A percentile compares a stretch with the other conserved stretches of the same genome.
Conservation (phyloP, 2,329 filamentous ascomycete species). For the Colletotrichum shisoi region DNA sequence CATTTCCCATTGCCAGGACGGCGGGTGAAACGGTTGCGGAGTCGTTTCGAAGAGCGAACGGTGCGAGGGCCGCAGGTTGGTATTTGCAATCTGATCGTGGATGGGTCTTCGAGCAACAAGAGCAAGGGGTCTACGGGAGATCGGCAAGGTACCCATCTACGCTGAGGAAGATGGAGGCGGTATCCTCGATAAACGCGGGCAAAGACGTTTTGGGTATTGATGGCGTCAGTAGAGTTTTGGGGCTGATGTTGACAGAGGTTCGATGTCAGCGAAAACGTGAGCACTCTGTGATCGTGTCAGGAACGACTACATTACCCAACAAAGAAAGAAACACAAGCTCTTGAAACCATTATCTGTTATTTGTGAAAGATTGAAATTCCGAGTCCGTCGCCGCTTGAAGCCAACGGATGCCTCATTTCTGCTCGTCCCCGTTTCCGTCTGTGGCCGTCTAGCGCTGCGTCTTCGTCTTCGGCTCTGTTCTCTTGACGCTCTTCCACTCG, state of each 20-base stretch:
- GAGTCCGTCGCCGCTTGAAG: background rate
- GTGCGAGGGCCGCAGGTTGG: conserved; percentile 8
- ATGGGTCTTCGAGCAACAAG: conserved; percentile 9
- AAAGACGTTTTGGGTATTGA: background rate
- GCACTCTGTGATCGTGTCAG: conserved; percentile 4
- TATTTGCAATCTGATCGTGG: background rate
- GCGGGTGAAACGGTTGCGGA: conserved; percentile 32
- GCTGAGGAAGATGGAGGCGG: conserved; percentile 2
- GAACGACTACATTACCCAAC: conserved; percentile 2
- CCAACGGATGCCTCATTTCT: background rate
- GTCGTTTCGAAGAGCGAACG: conserved; percentile 23
- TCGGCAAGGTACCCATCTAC: conserved; percentile 9
- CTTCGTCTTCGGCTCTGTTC: conserved; percentile 4
- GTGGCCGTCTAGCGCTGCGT: background rate
- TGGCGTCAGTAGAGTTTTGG: conserved; percentile 8
- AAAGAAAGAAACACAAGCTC: background rate
- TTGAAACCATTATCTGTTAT: background rate
- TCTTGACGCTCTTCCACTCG: conserved; percentile 38
- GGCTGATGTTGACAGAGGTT: background rate
- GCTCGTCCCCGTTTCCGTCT: background rate
- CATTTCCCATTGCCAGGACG: background rate
- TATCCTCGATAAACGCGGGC: background rate
- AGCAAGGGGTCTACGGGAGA: conserved; percentile 14
- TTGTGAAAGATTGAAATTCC: background rate
- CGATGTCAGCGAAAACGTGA: conserved; percentile 1